A percentile compares a stretch with the other conserved stretches of the same genome.
phyloP scores from a whole-genome alignment of 1,139 yeast species.

The Pichia sp. region DNA sequence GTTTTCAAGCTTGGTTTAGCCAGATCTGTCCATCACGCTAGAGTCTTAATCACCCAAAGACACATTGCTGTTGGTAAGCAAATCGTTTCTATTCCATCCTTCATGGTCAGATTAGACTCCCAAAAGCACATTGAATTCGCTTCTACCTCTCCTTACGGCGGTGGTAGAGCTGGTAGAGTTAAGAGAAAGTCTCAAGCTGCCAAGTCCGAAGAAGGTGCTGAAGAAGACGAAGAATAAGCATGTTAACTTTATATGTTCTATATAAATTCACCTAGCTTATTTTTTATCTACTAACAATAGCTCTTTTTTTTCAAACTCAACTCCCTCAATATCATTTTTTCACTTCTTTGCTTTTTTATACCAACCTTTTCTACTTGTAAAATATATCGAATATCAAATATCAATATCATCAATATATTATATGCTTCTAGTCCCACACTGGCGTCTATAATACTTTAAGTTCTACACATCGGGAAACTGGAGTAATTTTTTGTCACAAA shows the following conservation, averaged over 20 bases:
- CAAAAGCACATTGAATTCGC: conserved; percentile 99
- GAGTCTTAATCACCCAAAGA: conserved; percentile 98
- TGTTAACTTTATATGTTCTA: conserved; percentile 8
- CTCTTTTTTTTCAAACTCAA: conserved; percentile 1
- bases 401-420: not conserved
- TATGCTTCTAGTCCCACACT: not conserved
- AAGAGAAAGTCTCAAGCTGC: conserved; percentile 90
- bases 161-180: conserved; percentile 99
- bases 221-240: conserved; percentile 45
- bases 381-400: not conserved
- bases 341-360: not conserved
- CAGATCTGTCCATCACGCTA: conserved; percentile 99
- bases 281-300: conserved; percentile 6
- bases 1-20: conserved; percentile 99
- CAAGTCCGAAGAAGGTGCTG: conserved; percentile 55
- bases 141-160: conserved; percentile 99
- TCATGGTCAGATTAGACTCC: conserved; percentile 99
- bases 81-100: conserved; percentile 96
- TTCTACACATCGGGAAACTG: too few relatives aligned
- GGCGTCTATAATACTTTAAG: not conserved
- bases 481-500: not conserved
- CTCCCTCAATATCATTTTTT: not conserved
- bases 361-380: conserved; percentile 3
- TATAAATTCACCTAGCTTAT: not conserved
- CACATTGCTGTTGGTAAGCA: conserved; percentile 99